Conservation (phyloP, 805 yeast species). For the Suhomyces canberraensis region DNA sequence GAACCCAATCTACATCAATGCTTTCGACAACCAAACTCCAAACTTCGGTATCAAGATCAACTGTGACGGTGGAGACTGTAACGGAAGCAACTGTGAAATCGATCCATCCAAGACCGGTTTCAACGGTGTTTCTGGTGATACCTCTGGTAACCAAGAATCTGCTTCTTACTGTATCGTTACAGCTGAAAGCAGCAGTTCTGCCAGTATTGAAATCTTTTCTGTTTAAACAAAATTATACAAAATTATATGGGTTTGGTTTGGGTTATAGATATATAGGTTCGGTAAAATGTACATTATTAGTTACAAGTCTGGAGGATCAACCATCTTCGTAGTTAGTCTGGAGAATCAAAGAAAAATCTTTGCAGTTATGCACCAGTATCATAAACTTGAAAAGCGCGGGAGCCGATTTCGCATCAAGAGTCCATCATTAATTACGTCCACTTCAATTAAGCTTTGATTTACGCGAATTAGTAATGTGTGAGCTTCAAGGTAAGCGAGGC, state of each 20-base stretch:
- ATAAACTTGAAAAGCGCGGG: not conserved
- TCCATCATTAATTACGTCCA: too few relatives aligned
- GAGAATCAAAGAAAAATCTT: too few relatives aligned
- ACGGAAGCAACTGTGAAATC: conserved; percentile 78
- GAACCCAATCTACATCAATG: conserved; percentile 82
- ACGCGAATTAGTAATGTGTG: too few relatives aligned
- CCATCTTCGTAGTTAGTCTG: not conserved
- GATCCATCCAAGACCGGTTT: conserved; percentile 64
- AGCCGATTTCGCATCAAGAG: too few relatives aligned
- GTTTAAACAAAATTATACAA: too few relatives aligned
- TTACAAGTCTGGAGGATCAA: not conserved
- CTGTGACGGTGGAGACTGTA: conserved; percentile 67
- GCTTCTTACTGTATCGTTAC: conserved; percentile 85
- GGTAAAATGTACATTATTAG: too few relatives aligned
- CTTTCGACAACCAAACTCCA: conserved; percentile 55
- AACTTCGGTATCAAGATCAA: conserved; percentile 67
- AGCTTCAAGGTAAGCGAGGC: too few relatives aligned
- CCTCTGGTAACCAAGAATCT: conserved; percentile 46
- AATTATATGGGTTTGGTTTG: too few relatives aligned
- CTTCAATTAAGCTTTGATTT: too few relatives aligned
- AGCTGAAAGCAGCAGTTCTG: conserved; percentile 59
- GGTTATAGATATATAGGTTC: not conserved
- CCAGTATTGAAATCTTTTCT: conserved; percentile 69
- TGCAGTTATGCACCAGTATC: not conserved
- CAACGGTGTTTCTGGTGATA: conserved; percentile 48